Base-by-base conservation (phyloP, 371 early-diverging fungal species). In the Saksenaea oblongispora region DNA sequence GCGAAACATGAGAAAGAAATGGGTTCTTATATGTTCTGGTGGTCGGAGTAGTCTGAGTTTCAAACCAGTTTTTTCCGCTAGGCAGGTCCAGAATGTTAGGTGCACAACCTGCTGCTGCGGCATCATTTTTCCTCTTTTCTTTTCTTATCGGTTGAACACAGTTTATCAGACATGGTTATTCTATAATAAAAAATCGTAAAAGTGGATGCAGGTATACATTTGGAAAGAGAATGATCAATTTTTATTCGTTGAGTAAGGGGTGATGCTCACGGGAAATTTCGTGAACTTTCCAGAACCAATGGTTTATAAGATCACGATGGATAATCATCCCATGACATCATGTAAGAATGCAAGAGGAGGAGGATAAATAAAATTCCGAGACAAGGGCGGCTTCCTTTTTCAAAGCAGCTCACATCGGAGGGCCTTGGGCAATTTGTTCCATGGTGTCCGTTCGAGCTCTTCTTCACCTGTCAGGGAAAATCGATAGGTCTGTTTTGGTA, bases 251-350 rank as follows among this genome's bases (percentile, higher is more conserved):
- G 18, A 47, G 8, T 22, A 47, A 22, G 24, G 24, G 24, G 24
- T 17, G 22, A 47, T 47, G 22, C 22, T 2, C n/a, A n/a, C 22
- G 51, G 51, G 22, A 47, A 47, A 47, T 47, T 47, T 47, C 51
- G 18, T 47, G 51, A 47, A 47, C 22, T 17, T 47, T 47, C 51
- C 51, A 47, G 51, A 47, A 47, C 51, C 51, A 47, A 47, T 47
- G 22, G 51, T 22, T 22, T 5, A 11, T 22, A 10, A 47, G 51
- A 17, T 22, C 26, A 1, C 17, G 11, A 14, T 39, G 1, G 5
- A 14, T 5, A 39, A 14, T 39, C 39, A 39, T n/a, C 39, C 39
- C 51, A 47, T 47, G 51, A 47, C 51, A 47, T 47, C 51, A 47
- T 47, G 51, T 10, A 22, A 22, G 18, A 11, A 47, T 47, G 9